These are phyloP conservation scores for Tolypocladium album DNA, from an alignment of 2,329 filamentous ascomycete species.

Conservation along the genomic window DNA sequence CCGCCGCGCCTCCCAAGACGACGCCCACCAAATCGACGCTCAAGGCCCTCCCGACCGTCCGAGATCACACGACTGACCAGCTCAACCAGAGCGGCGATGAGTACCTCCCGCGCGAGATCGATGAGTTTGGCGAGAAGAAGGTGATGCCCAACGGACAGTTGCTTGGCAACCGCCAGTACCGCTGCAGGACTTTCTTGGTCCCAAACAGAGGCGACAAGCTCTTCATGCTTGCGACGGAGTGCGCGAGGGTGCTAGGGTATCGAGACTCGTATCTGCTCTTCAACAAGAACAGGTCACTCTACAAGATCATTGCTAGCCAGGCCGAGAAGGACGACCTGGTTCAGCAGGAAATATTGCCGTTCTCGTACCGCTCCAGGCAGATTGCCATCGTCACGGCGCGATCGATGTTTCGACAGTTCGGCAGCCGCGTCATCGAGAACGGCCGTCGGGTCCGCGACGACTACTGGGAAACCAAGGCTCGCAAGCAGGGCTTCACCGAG, in stretches of 20 bases:
- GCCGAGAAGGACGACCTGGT: conserved; percentile 95
- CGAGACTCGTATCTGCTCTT: conserved; percentile 96
- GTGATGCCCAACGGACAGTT: conserved; percentile 75
- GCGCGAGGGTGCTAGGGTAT: conserved; percentile 85
- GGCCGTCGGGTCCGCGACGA: conserved; percentile 90
- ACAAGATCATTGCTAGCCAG: conserved; percentile 95
- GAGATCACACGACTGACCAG: conserved; percentile 96
- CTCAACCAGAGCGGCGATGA: conserved; percentile 83
- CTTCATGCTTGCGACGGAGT: conserved; percentile 98
- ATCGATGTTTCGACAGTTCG: conserved; percentile 98
- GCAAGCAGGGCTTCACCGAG: conserved; percentile 96
- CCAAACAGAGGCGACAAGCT: conserved; percentile 85
- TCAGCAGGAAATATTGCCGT: conserved; percentile 86
- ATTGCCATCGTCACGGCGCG: conserved; percentile 96
- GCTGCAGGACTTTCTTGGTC: conserved; percentile 87
- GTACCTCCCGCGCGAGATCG: conserved; percentile 86
- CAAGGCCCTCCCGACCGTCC: conserved; percentile 89
- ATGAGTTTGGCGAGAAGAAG: conserved; percentile 91
- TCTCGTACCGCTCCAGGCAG: conserved; percentile 95
- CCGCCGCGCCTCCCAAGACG: conserved; percentile 58
- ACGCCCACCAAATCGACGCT: conserved; percentile 75
- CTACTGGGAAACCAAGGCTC: conserved; percentile 96
- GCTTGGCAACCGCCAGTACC: conserved; percentile 74
- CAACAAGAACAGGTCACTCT: conserved; percentile 95
- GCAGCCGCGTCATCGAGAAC: conserved; percentile 82